Base-by-base conservation (phyloP, 345 rosid genomes). In the Raphanus raphanistrum region DNA sequence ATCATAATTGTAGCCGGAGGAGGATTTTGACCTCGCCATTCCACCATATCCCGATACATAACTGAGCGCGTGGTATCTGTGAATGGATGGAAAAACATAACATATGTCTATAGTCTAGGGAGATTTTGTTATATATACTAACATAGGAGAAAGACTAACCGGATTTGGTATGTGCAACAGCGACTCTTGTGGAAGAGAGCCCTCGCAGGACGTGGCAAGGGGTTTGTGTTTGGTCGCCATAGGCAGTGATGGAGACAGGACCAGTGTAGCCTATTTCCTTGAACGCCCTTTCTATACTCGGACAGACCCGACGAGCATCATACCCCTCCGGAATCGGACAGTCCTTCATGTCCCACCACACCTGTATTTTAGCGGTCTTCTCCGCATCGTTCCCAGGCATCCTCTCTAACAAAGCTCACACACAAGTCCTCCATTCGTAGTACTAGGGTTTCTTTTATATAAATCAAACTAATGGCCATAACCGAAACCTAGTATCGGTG, bases 261-360 rank as follows among this genome's bases (percentile, higher is more conserved):
- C 68, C 61, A 3, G 32, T 10, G 60, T 72, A 72, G 8, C 68
- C 68, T 16, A 17, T 29, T 0, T 48, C 0, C 45, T 31, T 11
- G 25, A 72, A 31, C 10, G 68, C 41, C 9, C 10, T 35, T 35
- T 35, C 41, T 8, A 35, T 35, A 35, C 41, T 35, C 7, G 41
- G 41, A 35, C 41, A 10, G 41, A 35, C 41, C 41, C 41, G 41
- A 35, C 41, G 10, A 35, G 41, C 41, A 35, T 72, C 59, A 45
- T 62, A 72, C 6, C 43, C 68, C 43, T 6, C 21, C 4, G 76
- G 76, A 28, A 62, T 62, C 43, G 32, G 68, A 17, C 68, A 72
- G 60, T 10, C 31, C 1, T 1, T 41, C 45, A 72, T 62, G 68
- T 62, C 68, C 76, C 76, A 72, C 75, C 66, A 71, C 66, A 71